Conservation (phyloP, 1,284 basidiomycete species). For the Phenoliferia sp. region DNA sequence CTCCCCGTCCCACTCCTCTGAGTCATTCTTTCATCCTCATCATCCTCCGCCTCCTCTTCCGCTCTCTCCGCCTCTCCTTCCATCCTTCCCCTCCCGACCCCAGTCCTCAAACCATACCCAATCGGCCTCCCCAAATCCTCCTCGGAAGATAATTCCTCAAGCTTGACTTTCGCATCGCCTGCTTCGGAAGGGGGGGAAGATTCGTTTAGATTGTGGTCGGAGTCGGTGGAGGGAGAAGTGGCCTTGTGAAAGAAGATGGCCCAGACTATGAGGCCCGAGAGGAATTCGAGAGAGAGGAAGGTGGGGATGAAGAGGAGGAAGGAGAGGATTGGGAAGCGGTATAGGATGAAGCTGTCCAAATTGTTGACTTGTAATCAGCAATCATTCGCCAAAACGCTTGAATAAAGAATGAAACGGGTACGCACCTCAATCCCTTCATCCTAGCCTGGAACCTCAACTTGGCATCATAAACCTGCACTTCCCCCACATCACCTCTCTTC, state of each 20-base stretch:
- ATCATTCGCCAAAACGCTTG: no score
- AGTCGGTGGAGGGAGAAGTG: not conserved
- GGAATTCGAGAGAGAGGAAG: constrained; percentile 22
- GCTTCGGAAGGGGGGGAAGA: no score
- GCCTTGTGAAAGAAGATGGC: not conserved
- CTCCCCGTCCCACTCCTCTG: constrained; percentile 16
- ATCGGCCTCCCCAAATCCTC: no score
- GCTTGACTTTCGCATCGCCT: no score
- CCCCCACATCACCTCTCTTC: not conserved
- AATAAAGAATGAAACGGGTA: not conserved
- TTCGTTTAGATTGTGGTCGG: not conserved
- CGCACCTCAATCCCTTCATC: constrained; percentile 15
- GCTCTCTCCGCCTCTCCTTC: not conserved
- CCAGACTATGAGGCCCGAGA: constrained; percentile 14
- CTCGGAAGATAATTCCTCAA: no score
- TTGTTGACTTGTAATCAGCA: not conserved
- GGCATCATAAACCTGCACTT: constrained; percentile 24
- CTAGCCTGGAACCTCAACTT: constrained; percentile 13
- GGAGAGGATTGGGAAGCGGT: constrained; percentile 18
- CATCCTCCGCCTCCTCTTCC: not conserved
- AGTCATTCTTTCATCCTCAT: constrained; percentile 3
- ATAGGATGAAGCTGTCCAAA: constrained; percentile 17
- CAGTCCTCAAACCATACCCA: no score
- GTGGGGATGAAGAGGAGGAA: constrained; percentile 17
- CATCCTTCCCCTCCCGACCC: no score